phyloP scores from a whole-genome alignment of 2,329 filamentous ascomycete species.

The Metarhizium brunneum region DNA sequence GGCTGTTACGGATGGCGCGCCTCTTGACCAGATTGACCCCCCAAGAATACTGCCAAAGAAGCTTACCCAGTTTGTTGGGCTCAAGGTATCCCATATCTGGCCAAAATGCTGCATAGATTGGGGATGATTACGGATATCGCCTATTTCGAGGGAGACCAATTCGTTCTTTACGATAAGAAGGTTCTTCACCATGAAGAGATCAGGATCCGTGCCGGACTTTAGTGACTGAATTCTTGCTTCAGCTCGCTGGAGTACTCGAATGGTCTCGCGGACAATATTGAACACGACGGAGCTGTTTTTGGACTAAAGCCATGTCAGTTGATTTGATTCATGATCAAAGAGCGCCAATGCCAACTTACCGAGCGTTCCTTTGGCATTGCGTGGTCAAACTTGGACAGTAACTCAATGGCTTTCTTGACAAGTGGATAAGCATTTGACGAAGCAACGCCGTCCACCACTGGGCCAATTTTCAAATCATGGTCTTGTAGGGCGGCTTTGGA shows the following conservation, averaged over 20 bases:
- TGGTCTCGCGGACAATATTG: slow-evolving; percentile 82
- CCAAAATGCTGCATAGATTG: slow-evolving; percentile 49
- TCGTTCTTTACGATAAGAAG: slow-evolving; percentile 92
- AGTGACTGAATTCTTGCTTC: slow-evolving; percentile 60
- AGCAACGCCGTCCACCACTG: slow-evolving; percentile 36
- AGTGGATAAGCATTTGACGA: slow-evolving; percentile 50
- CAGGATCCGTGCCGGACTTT: slow-evolving; percentile 55
- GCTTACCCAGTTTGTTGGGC: slow-evolving; percentile 47
- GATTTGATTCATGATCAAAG: background rate
- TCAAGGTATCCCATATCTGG: slow-evolving; percentile 56
- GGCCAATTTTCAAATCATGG: slow-evolving; percentile 40
- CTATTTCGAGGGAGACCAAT: slow-evolving; percentile 92
- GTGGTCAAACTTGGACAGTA: slow-evolving; percentile 53
- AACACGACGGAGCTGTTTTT: slow-evolving; percentile 48
- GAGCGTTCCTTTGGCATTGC: slow-evolving; percentile 55
- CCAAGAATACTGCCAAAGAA: slow-evolving; percentile 50
- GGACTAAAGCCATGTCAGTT: slow-evolving; percentile 14
- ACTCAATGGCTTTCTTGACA: slow-evolving; percentile 47
- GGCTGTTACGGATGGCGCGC: slow-evolving; percentile 24
- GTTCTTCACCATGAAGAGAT: slow-evolving; percentile 92
- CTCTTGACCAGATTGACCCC: slow-evolving; percentile 39
- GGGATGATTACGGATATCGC: slow-evolving; percentile 46
- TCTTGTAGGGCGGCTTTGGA: slow-evolving; percentile 37
- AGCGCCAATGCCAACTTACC: slow-evolving; percentile 29
- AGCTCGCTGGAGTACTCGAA: slow-evolving; percentile 69